These are phyloP conservation scores for Breviolum minutum DNA, from an alignment of 73 alveolate species.

Conservation along the genomic window DNA sequence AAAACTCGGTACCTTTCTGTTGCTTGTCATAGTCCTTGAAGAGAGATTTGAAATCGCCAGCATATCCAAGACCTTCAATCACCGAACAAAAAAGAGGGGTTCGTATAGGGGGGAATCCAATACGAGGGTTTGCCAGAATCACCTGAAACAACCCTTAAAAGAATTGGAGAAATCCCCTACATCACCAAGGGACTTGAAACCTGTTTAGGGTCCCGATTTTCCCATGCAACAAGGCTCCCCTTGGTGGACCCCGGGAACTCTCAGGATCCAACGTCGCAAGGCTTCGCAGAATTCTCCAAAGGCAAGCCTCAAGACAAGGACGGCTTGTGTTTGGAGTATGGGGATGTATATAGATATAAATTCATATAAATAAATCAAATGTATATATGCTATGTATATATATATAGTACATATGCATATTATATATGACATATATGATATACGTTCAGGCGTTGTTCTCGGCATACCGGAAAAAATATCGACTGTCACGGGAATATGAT, in stretches of 20 bases:
- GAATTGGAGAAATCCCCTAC: too few species aligned
- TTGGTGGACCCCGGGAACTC: too few species aligned
- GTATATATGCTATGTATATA: not conserved
- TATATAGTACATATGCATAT: not conserved
- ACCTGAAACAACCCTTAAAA: too few species aligned
- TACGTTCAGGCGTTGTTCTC: too few species aligned
- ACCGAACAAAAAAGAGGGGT: not conserved
- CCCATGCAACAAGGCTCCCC: too few species aligned
- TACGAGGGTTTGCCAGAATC: too few species aligned
- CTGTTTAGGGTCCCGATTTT: too few species aligned
- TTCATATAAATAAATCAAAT: not conserved
- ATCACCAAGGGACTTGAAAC: too few species aligned
- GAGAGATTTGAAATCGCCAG: constrained; percentile 71
- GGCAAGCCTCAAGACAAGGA: not conserved
- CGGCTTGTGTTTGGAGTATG: too few species aligned
- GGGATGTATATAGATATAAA: not conserved
- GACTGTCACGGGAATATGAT: too few species aligned
- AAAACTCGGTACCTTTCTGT: constrained; percentile 36
- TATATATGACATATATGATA: too few species aligned
- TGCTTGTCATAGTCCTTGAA: constrained; percentile 76
- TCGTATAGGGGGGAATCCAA: not conserved
- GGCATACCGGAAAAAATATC: too few species aligned
- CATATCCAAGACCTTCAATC: constrained; percentile 70
- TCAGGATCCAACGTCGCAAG: constrained; percentile 48
- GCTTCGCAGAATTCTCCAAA: constrained; percentile 91